phyloP scores from a whole-genome alignment of 768 basidiomycete species.

The Russula abietina region DNA sequence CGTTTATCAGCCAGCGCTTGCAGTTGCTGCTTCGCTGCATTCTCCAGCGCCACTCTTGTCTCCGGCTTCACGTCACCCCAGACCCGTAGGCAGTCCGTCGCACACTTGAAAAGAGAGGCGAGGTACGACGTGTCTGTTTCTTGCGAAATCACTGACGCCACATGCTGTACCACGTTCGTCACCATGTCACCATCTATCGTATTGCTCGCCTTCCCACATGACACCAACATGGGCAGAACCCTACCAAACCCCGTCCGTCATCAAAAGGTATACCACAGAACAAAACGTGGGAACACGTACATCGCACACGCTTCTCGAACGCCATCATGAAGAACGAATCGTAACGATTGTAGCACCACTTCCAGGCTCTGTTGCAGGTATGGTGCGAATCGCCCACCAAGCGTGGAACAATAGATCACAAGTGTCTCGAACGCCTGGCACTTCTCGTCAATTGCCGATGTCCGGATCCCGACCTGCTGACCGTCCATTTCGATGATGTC shows the following conservation, averaged over 20 bases:
- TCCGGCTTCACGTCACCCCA: constrained; percentile 51
- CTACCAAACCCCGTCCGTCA: constrained; percentile 34
- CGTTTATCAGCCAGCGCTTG: constrained; percentile 58
- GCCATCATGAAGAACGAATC: constrained; percentile 81
- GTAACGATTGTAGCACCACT: constrained; percentile 61
- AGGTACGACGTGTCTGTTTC: constrained; percentile 76
- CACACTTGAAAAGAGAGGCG: constrained; percentile 66
- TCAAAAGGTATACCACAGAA: neutral
- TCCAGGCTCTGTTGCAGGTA: constrained; percentile 68
- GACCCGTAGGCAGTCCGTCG: constrained; percentile 55
- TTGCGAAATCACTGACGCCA: constrained; percentile 50
- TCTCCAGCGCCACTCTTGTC: constrained; percentile 49
- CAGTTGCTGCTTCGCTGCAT: constrained; percentile 68
- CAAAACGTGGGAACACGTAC: constrained; percentile 38
- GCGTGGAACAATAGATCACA: constrained; percentile 68
- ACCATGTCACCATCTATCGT: constrained; percentile 38
- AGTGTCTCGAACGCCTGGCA: constrained; percentile 86
- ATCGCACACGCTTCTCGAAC: constrained; percentile 73
- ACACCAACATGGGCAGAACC: constrained; percentile 63
- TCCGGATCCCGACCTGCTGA: constrained; percentile 68
- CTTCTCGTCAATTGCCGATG: constrained; percentile 78
- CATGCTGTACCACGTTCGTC: constrained; percentile 60
- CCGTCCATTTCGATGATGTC: constrained; percentile 76
- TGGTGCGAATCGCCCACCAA: constrained; percentile 61
- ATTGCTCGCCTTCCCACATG: constrained; percentile 59